Conservation (phyloP, 2,329 filamentous ascomycete species). For the Aspergillus eucalypticola region DNA sequence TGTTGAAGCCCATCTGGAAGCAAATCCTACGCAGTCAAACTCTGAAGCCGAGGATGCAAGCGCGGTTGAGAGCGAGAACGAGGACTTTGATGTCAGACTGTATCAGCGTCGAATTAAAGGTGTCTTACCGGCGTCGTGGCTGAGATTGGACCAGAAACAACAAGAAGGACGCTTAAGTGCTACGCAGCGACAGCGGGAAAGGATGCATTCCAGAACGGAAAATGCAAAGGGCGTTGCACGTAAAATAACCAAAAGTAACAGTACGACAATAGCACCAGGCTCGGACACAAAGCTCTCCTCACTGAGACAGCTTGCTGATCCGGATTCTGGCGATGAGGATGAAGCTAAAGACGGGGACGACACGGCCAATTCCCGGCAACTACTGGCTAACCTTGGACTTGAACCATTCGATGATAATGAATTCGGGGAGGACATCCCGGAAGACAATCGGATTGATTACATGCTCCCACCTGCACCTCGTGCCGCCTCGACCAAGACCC, state of each 20-base stretch:
- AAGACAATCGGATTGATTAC: constrained; percentile 46
- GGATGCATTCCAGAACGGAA: constrained; percentile 20
- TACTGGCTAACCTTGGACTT: constrained; percentile 20
- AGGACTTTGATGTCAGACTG: constrained; percentile 32
- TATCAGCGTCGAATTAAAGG: constrained; percentile 48
- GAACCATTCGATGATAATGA: constrained; percentile 26
- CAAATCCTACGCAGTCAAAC: constrained; percentile 17
- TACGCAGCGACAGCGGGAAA: constrained; percentile 25
- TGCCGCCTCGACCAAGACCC: constrained; percentile 15
- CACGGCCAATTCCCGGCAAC: constrained; percentile 14
- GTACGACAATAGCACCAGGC: constrained; percentile 16
- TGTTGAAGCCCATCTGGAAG: constrained; percentile 22
- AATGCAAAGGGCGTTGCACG: constrained; percentile 37
- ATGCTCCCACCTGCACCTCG: constrained; percentile 38
- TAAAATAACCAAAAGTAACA: constrained; percentile 31
- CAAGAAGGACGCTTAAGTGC: constrained; percentile 25
- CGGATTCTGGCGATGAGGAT: constrained; percentile 34
- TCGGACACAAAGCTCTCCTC: constrained; percentile 17
- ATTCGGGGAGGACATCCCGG: constrained; percentile 36
- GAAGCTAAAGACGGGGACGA: constrained; percentile 14
- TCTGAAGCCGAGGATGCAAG: constrained; percentile 19
- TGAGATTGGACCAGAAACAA: constrained; percentile 43
- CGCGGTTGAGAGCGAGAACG: constrained; percentile 7
- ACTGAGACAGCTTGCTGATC: constrained; percentile 28
- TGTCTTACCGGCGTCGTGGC: constrained; percentile 52